Evolutionary conservation across 345 rosid species (phyloP), one percentile per base, ranked within the genome.

Genomic region (Bruguiera parviflora): DNA sequence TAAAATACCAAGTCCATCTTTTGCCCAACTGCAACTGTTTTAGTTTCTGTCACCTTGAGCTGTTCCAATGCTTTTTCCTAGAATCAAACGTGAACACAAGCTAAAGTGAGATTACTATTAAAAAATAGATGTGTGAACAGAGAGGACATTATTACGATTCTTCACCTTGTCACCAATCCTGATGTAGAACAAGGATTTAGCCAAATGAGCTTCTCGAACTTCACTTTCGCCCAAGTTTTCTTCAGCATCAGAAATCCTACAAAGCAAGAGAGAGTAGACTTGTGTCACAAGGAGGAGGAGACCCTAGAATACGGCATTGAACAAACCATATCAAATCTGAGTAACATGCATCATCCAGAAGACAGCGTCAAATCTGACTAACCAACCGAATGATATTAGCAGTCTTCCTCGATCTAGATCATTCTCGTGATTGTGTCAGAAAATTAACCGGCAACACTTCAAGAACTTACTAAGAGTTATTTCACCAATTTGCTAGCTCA

Each of bases 21-120:
- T 61, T 96, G 99, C 32, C 99, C 99, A 68, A 96, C 96, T 3
- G 98, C 99, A 67, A 96, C 99, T 56, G 99, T 96, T 79, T 96
- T 96, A 80, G 88, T 84, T 86, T 96, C 99, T 0, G 99, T 90
- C 65, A 86, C 72, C 78, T 92, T 96, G 24, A 90, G 90, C 82
- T 92, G 98, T 81, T 92, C 99, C 82, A 96, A 66, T 73, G 98
- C 89, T 84, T 89, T 92, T 72, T 86, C 99, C 98, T 95, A 69
- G 22, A 31, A 53, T 65, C 60, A 64, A 43, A 70, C 47, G 39
- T 21, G 18, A 63, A 64, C 6, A 65, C 70, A 70, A 47, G 25
- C 59, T 22, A 53, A 68, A 61, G 64, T 53, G 35, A 33, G 32
- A 66, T 21, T n/a, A 61, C 37, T 63, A 56, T 46, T 53, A 20